Evolutionary conservation across 2,329 filamentous ascomycete species (phyloP).

Genomic region (Colletotrichum cordylinicola): DNA sequence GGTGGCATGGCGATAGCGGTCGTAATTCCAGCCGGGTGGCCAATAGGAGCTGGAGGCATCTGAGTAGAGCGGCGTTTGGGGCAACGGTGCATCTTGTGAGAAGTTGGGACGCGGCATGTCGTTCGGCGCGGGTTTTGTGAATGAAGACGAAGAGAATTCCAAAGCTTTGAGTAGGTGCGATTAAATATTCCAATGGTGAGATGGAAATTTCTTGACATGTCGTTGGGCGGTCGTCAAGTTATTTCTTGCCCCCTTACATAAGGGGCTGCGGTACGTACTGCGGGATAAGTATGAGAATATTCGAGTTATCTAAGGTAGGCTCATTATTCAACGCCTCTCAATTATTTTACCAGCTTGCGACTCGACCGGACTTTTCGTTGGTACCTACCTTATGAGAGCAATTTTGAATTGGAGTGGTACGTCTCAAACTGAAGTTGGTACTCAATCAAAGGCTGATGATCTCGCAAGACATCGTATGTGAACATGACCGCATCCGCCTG

Average conservation of each 20-base stretch:
- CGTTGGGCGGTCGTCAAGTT: background rate
- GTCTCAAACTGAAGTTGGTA: no score
- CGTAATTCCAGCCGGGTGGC: background rate
- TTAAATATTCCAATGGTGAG: background rate
- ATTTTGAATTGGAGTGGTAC: no score
- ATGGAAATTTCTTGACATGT: background rate
- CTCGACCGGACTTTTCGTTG: no score
- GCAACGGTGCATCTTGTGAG: background rate
- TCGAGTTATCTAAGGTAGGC: no score
- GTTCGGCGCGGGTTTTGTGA: background rate
- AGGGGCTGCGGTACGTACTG: background rate
- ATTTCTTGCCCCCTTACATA: background rate
- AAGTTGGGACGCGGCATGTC: background rate
- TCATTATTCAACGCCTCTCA: no score
- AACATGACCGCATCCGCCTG: no score
- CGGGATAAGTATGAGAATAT: no score
- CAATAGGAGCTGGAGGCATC: background rate
- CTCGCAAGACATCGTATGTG: background rate
- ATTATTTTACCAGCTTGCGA: no score
- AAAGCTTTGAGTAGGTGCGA: background rate
- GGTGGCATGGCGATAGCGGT: background rate
- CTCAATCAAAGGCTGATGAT: no score
- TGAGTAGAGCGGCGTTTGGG: background rate
- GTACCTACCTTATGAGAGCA: no score
- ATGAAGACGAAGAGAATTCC: background rate